phyloP scores from a whole-genome alignment of 169 alveolate genomes.

The Theileria equi region DNA sequence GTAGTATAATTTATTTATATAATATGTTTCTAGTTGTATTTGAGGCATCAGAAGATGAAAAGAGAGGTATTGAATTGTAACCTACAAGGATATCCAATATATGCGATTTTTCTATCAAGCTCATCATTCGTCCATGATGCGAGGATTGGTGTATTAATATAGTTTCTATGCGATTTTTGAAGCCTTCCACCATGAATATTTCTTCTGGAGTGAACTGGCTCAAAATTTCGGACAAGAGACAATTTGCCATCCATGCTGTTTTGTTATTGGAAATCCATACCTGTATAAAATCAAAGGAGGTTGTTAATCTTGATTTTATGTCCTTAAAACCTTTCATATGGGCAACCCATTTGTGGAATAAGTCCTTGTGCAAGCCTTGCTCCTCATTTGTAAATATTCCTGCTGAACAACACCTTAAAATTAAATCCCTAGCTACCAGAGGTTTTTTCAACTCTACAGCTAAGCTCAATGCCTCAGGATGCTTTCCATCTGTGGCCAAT shows the following conservation, averaged over 20 bases:
- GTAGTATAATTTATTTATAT: conserved; percentile 23
- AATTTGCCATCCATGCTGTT: conserved; percentile 45
- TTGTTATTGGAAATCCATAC: conserved; percentile 54
- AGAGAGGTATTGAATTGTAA: conserved; percentile 24
- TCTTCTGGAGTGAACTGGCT: conserved; percentile 32
- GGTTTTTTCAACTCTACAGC: conserved; percentile 53
- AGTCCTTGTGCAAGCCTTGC: not conserved
- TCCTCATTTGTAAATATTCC: conserved; percentile 10
- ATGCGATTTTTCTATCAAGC: conserved; percentile 56
- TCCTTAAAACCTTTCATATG: conserved; percentile 8
- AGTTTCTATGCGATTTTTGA: conserved; percentile 41
- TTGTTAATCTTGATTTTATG: conserved; percentile 12
- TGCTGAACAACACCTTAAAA: conserved; percentile 4
- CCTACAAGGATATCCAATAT: conserved; percentile 52
- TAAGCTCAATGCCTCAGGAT: conserved; percentile 45
- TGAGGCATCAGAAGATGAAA: no score
- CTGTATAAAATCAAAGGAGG: conserved; percentile 43
- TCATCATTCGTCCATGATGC: conserved; percentile 44
- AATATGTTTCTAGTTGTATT: conserved; percentile 19
- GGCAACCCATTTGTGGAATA: conserved; percentile 20
- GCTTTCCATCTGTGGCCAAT: conserved; percentile 33
- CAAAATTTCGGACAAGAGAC: conserved; percentile 37
- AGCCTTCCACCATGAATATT: conserved; percentile 56
- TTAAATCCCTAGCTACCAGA: conserved; percentile 38
- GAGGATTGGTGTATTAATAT: conserved; percentile 48